Evolutionary conservation across 805 yeast genomes (phyloP).

Genomic region (Kodamaea neixiangensis): DNA sequence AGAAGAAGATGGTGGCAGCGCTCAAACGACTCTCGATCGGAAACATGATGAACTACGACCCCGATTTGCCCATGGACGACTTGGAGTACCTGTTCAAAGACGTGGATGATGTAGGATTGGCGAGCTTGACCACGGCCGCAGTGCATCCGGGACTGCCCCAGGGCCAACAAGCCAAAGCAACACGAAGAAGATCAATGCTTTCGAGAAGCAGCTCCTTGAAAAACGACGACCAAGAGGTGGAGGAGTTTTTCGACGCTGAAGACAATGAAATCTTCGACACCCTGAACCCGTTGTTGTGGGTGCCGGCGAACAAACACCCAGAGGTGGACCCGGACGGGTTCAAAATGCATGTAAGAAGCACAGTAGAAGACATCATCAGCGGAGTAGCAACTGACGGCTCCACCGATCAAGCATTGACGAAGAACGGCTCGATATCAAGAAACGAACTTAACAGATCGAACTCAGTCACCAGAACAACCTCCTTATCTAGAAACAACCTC

Average conservation of each 20-base stretch:
- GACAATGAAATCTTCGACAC: conserved; percentile 18
- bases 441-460: not conserved
- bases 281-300: conserved; percentile 74
- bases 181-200: conserved; percentile 7
- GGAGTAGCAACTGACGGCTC: not conserved
- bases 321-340: conserved; percentile 91
- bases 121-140: conserved; percentile 7
- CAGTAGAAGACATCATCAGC: conserved; percentile 50
- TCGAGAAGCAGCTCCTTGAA: conserved; percentile 7
- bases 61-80: conserved; percentile 60
- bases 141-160: conserved; percentile 3
- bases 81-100: conserved; percentile 29
- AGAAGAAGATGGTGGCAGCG: conserved; percentile 70
- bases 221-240: conserved; percentile 9
- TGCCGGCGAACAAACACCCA: conserved; percentile 93
- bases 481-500: not conserved
- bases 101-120: conserved; percentile 11
- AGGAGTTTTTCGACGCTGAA: conserved; percentile 21
- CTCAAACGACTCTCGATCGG: conserved; percentile 76
- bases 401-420: not conserved
- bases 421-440: not conserved
- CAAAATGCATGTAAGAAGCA: conserved; percentile 61
- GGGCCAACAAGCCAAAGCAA: conserved; percentile 2
- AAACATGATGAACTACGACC: conserved; percentile 59
- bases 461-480: not conserved